phyloP scores from a whole-genome alignment of 768 basidiomycete genomes.

The Leccinum rimulosum region DNA sequence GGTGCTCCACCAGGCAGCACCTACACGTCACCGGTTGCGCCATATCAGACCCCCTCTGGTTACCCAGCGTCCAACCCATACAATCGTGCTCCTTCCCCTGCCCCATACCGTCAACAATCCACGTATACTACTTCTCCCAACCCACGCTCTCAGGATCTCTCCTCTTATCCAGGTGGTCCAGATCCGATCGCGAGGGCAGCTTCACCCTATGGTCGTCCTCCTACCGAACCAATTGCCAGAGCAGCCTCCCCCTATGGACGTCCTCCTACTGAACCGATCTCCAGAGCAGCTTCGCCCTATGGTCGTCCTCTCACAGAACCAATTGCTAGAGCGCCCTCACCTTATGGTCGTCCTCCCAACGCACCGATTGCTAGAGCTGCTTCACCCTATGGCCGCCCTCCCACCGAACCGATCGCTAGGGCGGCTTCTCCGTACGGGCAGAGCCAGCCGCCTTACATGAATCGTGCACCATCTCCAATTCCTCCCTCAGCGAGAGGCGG shows the following conservation, averaged over 20 bases:
- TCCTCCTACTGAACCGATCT: conserved; percentile 38
- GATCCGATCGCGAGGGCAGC: conserved; percentile 32
- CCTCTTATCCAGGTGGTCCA: conserved; percentile 37
- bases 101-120: conserved; percentile 33
- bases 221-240: conserved; percentile 20
- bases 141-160: conserved; percentile 45
- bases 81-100: conserved; percentile 30
- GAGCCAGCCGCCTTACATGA: conserved; percentile 23
- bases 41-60: conserved; percentile 21
- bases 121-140: conserved; percentile 46
- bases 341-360: conserved; percentile 30
- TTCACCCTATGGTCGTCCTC: conserved; percentile 35
- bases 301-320: conserved; percentile 37
- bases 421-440: conserved; percentile 32
- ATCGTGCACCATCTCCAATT: conserved; percentile 30
- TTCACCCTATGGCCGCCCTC: conserved; percentile 35
- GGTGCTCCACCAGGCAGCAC: conserved; percentile 7
- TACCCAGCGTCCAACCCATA: conserved; percentile 30
- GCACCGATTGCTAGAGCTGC: conserved; percentile 40
- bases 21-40: conserved; percentile 31
- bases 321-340: conserved; percentile 30
- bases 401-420: conserved; percentile 42
- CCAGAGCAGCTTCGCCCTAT: conserved; percentile 34
- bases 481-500: conserved; percentile 23
- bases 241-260: conserved; percentile 32